Conservation (phyloP, 169 alveolate species). For the Nephromyces sp. region DNA sequence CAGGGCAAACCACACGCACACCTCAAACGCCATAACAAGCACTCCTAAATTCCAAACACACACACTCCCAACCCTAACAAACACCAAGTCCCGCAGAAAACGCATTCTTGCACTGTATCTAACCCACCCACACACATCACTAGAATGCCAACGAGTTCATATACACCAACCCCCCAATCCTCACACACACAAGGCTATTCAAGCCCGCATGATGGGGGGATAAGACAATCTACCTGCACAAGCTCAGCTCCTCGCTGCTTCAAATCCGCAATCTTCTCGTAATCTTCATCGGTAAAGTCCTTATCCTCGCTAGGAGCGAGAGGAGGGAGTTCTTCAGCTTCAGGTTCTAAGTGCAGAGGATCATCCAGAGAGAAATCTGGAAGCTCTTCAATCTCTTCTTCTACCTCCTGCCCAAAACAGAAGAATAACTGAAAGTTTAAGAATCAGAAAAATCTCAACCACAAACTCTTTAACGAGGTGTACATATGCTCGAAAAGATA, state of each 20-base stretch:
- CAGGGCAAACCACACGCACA: too few species aligned
- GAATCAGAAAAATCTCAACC: not conserved
- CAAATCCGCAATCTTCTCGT: constrained; percentile 41
- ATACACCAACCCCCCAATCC: too few species aligned
- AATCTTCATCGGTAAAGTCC: constrained; percentile 46
- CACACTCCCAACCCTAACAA: too few species aligned
- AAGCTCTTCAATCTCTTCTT: constrained; percentile 32
- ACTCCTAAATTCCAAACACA: too few species aligned
- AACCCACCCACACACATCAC: too few species aligned
- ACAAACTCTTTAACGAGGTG: too few species aligned
- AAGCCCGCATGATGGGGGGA: too few species aligned
- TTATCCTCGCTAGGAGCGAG: constrained; percentile 48
- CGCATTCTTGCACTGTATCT: too few species aligned
- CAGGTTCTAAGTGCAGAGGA: constrained; percentile 41
- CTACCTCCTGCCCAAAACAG: constrained; percentile 34
- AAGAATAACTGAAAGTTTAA: not conserved
- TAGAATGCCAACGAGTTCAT: too few species aligned
- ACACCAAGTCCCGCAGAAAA: too few species aligned
- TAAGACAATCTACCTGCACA: constrained; percentile 10
- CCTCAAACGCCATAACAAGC: too few species aligned
- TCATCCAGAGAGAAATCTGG: constrained; percentile 36
- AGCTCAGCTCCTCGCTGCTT: constrained; percentile 43
- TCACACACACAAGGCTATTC: too few species aligned
- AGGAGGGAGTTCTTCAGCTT: constrained; percentile 44
- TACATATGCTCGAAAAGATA: not conserved